Evolutionary conservation across 257 asterid species (phyloP).

Genomic region (Plantago major): DNA sequence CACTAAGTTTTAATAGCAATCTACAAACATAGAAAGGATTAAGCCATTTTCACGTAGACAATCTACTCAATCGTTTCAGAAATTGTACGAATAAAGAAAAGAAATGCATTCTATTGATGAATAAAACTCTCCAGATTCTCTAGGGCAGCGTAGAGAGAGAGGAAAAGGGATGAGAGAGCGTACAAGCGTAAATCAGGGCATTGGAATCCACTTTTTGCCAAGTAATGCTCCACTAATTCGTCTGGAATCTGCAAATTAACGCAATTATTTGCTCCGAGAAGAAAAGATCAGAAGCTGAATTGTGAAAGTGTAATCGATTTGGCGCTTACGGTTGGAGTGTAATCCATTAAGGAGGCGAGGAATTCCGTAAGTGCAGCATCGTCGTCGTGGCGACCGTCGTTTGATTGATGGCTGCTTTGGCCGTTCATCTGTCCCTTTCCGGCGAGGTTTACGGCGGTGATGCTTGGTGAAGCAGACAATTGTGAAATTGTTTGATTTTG

Average conservation of each 20-base stretch:
- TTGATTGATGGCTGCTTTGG: slow-evolving; percentile 53
- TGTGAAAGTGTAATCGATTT: background rate
- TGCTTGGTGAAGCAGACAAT: too few species aligned
- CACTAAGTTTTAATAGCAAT: too few species aligned
- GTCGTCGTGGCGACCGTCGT: slow-evolving; percentile 77
- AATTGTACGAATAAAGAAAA: background rate
- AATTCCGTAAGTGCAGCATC: slow-evolving; percentile 80
- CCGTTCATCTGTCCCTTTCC: slow-evolving; percentile 37
- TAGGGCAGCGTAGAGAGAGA: slow-evolving; percentile 18
- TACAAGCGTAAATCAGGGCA: slow-evolving; percentile 98
- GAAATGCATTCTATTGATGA: background rate
- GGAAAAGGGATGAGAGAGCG: slow-evolving; percentile 35
- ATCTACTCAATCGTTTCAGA: background rate
- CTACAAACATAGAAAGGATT: too few species aligned
- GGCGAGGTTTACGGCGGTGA: too few species aligned
- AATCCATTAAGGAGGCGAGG: slow-evolving; percentile 90
- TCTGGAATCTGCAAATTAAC: slow-evolving; percentile 70
- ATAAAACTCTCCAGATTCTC: background rate
- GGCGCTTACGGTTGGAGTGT: slow-evolving; percentile 72
- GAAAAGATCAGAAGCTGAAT: background rate
- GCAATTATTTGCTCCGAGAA: background rate
- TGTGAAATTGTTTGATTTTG: too few species aligned
- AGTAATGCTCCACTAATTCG: slow-evolving; percentile 94
- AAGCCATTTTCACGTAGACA: too few species aligned
- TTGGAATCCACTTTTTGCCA: slow-evolving; percentile 92